Conservation (phyloP, 2,329 filamentous ascomycete species). For the Knoxdaviesia capensis region DNA sequence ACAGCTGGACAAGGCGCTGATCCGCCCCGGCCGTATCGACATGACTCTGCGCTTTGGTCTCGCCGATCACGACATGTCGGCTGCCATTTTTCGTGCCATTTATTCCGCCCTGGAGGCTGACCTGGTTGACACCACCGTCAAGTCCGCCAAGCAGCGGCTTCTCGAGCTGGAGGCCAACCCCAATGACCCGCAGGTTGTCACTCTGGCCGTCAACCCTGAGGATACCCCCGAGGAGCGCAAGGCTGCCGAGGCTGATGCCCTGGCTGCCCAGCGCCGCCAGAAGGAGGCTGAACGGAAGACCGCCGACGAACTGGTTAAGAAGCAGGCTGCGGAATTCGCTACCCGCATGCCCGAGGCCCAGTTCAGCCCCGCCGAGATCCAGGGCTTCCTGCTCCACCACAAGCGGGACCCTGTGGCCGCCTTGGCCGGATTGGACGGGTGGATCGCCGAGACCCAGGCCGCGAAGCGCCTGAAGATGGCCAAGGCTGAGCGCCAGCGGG, state of each 20-base stretch:
- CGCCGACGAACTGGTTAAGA: constrained; percentile 19
- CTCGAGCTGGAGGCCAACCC: not conserved
- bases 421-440: constrained; percentile 23
- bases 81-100: constrained; percentile 36
- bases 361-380: constrained; percentile 40
- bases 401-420: constrained; percentile 30
- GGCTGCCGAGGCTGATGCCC: constrained; percentile 9
- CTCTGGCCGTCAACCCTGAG: not conserved
- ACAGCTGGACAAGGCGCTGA: constrained; percentile 39
- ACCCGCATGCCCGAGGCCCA: constrained; percentile 28
- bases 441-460: constrained; percentile 25
- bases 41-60: constrained; percentile 35
- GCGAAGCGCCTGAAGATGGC: no score
- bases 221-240: constrained; percentile 5
- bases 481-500: no score
- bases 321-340: constrained; percentile 27
- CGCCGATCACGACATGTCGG: constrained; percentile 30
- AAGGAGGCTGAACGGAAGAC: constrained; percentile 9
- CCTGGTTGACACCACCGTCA: constrained; percentile 11
- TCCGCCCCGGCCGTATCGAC: constrained; percentile 41
- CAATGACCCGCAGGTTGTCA: not conserved
- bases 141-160: constrained; percentile 3
- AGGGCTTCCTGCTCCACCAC: constrained; percentile 34
- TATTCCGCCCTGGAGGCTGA: constrained; percentile 32
- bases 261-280: constrained; percentile 8